Conservation (phyloP, 2,329 filamentous ascomycete genomes). For the Biscogniauxia marginata region DNA sequence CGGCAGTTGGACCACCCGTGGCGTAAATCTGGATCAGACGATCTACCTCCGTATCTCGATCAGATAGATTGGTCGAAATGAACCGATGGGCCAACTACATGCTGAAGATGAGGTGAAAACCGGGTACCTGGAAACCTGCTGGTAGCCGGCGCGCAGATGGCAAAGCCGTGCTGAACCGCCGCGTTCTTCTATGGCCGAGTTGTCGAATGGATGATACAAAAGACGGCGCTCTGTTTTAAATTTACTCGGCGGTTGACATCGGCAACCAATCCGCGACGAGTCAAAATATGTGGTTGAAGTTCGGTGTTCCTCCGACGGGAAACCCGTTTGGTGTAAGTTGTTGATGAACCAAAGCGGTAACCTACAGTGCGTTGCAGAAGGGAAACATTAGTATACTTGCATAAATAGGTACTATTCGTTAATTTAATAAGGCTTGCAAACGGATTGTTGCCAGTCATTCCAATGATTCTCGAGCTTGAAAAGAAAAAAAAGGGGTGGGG, state of each 20-base stretch:
- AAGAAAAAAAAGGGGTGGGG: no score
- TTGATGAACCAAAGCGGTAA: not conserved
- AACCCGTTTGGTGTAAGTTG: not conserved
- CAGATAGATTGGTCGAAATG: not conserved
- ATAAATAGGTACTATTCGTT: no score
- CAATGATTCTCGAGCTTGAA: no score
- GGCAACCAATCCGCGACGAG: not conserved
- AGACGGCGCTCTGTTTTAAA: not conserved
- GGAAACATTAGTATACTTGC: no score
- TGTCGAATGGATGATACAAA: not conserved
- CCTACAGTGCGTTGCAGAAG: no score
- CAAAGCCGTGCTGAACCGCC: not conserved
- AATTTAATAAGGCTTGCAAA: not conserved
- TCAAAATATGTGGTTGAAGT: not conserved
- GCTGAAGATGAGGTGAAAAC: not conserved
- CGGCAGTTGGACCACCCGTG: not conserved
- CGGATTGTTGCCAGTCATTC: no score
- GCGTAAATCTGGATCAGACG: not conserved
- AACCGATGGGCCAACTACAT: not conserved
- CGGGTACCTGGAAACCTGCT: conserved; percentile 1
- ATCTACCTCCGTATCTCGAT: not conserved
- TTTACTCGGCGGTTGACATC: not conserved
- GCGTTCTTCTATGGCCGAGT: not conserved
- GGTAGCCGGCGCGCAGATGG: not conserved
- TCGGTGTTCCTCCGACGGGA: not conserved